Evolutionary conservation across 495 filamentous ascomycete species (phyloP).

Genomic region (Aspergillus avenaceus): DNA sequence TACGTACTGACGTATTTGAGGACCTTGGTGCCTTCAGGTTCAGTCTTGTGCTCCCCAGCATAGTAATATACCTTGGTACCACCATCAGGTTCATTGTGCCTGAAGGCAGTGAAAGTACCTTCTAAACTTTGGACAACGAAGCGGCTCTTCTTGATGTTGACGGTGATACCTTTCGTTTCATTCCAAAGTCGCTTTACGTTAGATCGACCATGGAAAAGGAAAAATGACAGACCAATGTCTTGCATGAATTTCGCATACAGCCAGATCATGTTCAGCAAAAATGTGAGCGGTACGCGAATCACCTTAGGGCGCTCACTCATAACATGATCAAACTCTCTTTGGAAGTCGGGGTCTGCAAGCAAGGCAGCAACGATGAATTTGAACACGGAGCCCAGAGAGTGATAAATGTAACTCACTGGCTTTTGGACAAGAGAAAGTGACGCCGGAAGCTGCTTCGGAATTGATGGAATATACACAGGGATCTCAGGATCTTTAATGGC

Average conservation of each 20-base stretch:
- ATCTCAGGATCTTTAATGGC: conserved; percentile 27
- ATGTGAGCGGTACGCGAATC: conserved; percentile 35
- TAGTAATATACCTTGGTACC: conserved; percentile 47
- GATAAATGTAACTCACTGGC: conserved; percentile 32
- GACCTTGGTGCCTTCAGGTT: conserved; percentile 37
- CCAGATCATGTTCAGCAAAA: conserved; percentile 46
- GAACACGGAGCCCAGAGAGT: conserved; percentile 34
- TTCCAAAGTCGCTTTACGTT: conserved; percentile 43
- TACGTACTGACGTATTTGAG: conserved; percentile 48
- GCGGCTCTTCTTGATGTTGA: conserved; percentile 42
- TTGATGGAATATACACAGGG: conserved; percentile 28
- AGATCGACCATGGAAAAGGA: conserved; percentile 44
- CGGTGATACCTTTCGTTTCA: conserved; percentile 45
- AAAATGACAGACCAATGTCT: conserved; percentile 40
- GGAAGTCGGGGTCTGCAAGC: conserved; percentile 56
- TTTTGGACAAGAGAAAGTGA: conserved; percentile 23
- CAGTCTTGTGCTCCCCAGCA: conserved; percentile 36
- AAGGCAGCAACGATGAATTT: conserved; percentile 53
- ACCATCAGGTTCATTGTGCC: conserved; percentile 33
- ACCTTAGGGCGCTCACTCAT: conserved; percentile 26
- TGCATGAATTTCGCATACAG: conserved; percentile 40
- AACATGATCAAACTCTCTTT: conserved; percentile 52
- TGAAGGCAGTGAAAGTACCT: conserved; percentile 46
- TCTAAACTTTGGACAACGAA: conserved; percentile 42
- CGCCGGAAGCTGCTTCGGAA: conserved; percentile 23